Base-by-base conservation (phyloP, 148 eudicot genomes). In the Camellia japonica region DNA sequence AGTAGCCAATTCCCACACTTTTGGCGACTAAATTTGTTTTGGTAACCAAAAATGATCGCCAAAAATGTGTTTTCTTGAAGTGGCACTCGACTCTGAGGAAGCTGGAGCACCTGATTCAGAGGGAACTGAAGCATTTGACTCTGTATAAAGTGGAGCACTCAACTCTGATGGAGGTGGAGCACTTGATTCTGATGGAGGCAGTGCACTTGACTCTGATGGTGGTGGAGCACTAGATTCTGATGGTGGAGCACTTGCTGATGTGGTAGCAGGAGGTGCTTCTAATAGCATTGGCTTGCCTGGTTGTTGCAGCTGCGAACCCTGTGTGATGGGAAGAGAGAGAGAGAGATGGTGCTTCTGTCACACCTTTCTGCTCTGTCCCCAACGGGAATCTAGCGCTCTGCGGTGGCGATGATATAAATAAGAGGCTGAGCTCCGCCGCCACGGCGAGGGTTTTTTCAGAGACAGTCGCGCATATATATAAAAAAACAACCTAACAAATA, bases 251-350 rank as follows among this genome's bases (percentile, higher is more conserved):
- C 68, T 78, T 5, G 79, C 19, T 30, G 79, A 64, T 42, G 87
- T 3, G 9, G 83, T 46, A n/a, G 81, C 41, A 76, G 87, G 82
- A 14, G 98, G 82, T 66, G 89, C 90, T 78, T 87, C 96, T 60
- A 94, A 77, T 74, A 88, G 79, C 86, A 95, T 83, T 38, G 89
- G n/a, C n/a, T n/a, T n/a, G n/a, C n/a, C n/a, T n/a, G n/a, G n/a
- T n/a, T n/a, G n/a, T n/a, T n/a, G n/a, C n/a, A n/a, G n/a, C n/a
- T n/a, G n/a, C n/a, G n/a, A n/a, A n/a, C n/a, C n/a, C n/a, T n/a
- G n/a, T n/a, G n/a, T n/a, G n/a, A n/a, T n/a, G n/a, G n/a, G n/a
- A n/a, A n/a, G 30, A 23, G 30, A 23, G 59, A 30, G 51, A 79
- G 63, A 70, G 11, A n/a, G 23, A 69, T 18, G 14, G 42, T 8